Evolutionary conservation across 163 green algal genomes (phyloP).

Genomic region (Prototheca wickerhamii): DNA sequence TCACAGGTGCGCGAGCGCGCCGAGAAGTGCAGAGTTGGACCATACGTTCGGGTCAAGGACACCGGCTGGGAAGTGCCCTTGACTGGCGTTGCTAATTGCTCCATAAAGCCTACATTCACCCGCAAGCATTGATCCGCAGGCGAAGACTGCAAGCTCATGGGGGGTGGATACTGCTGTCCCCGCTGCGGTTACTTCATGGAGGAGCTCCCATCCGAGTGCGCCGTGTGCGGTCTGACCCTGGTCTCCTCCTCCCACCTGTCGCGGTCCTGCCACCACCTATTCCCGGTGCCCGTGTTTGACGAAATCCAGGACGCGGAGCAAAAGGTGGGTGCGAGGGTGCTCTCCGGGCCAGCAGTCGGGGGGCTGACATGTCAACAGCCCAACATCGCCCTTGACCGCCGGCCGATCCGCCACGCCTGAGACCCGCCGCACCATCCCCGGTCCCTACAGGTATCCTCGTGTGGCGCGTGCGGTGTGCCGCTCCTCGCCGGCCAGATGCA

Average conservation of each 20-base stretch:
- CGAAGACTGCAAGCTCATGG: slow-evolving; percentile 32
- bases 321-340: slow-evolving; percentile 6
- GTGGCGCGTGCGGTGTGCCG: neutral
- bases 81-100: neutral
- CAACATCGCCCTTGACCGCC: neutral
- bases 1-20: slow-evolving; percentile 15
- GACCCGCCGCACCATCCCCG: too few relatives aligned
- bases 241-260: slow-evolving; percentile 91
- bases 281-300: slow-evolving; percentile 70
- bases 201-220: slow-evolving; percentile 78
- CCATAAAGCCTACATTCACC: too few relatives aligned
- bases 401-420: too few relatives aligned
- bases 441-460: neutral
- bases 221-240: slow-evolving; percentile 85
- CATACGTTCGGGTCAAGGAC: too few relatives aligned
- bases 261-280: slow-evolving; percentile 95
- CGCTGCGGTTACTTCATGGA: slow-evolving; percentile 40
- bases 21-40: neutral
- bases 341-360: neutral
- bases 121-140: slow-evolving; percentile 39
- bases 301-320: slow-evolving; percentile 40
- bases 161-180: slow-evolving; percentile 77
- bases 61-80: neutral
- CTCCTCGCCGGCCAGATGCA: slow-evolving; percentile 24
- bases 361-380: neutral